Percentiles rank a stretch among this genome's conserved stretches.
These are phyloP conservation scores for Termitomyces eurrhizus DNA, from an alignment of 768 basidiomycete species.

Conservation along the genomic window DNA sequence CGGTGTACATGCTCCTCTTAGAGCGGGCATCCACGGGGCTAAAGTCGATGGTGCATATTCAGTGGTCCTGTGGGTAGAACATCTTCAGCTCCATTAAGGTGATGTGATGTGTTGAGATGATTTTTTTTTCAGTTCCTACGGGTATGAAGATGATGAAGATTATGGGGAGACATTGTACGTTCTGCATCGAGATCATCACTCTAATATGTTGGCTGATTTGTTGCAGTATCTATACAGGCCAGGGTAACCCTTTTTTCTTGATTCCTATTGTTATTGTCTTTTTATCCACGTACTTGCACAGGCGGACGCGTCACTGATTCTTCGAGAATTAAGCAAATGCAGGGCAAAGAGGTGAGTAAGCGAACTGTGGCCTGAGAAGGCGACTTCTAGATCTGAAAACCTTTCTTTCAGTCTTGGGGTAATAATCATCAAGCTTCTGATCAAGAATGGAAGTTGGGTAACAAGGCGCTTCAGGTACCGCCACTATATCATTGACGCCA, in stretches of 20 bases:
- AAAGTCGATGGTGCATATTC: conserved; percentile 31
- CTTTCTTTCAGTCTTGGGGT: conserved; percentile 18
- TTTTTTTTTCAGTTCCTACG: conserved; percentile 22
- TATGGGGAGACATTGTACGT: conserved; percentile 33
- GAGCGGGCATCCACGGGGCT: conserved; percentile 37
- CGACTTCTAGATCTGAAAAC: background rate
- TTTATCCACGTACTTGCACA: conserved; percentile 3
- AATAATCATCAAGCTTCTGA: conserved; percentile 33
- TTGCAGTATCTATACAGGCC: conserved; percentile 19
- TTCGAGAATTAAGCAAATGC: conserved; percentile 9
- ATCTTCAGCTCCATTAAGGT: background rate
- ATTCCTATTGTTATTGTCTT: background rate
- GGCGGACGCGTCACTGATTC: conserved; percentile 15
- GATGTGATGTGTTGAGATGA: background rate
- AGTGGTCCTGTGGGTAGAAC: conserved; percentile 28
- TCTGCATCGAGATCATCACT: background rate
- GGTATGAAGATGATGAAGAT: conserved; percentile 40
- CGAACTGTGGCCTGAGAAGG: background rate
- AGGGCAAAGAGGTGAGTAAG: conserved; percentile 16
- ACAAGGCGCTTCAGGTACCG: conserved; percentile 17
- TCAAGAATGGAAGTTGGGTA: conserved; percentile 20
- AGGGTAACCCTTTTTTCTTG: conserved; percentile 8
- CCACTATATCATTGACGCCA: background rate
- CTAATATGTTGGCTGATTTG: background rate
- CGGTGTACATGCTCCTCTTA: conserved; percentile 29